Percentiles rank a stretch among this genome's conserved stretches.
Conservation (phyloP, 73 alveolate genomes). For the Tetrahymena elliotti region DNA sequence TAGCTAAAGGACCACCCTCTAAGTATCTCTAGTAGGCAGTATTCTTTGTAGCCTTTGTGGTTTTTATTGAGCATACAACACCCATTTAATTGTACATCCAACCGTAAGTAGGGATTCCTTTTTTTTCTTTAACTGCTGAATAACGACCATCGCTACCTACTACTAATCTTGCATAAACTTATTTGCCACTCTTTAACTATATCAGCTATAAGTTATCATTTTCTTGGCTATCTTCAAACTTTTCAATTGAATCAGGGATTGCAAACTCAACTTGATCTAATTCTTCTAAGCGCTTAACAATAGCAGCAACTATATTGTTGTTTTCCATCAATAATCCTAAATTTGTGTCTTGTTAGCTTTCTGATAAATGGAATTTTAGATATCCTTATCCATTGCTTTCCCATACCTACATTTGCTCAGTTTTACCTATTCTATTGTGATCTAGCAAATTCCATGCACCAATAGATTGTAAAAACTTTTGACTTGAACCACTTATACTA, state of each 20-base stretch:
- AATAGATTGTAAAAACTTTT: slow-evolving; percentile 20
- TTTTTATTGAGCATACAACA: slow-evolving; percentile 55
- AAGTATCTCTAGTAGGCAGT: slow-evolving; percentile 57
- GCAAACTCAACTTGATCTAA: slow-evolving; percentile 13
- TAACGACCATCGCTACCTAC: slow-evolving; percentile 77
- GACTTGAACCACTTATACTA: background rate
- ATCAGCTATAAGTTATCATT: slow-evolving; percentile 9
- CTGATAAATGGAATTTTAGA: slow-evolving; percentile 5
- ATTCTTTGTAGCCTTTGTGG: slow-evolving; percentile 23
- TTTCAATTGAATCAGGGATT: slow-evolving; percentile 8
- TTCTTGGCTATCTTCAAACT: background rate
- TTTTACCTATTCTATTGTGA: slow-evolving; percentile 4
- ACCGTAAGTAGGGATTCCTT: slow-evolving; percentile 49
- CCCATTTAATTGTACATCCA: slow-evolving; percentile 59
- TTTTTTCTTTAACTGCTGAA: slow-evolving; percentile 48
- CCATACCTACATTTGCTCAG: slow-evolving; percentile 10
- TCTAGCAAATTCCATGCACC: slow-evolving; percentile 40
- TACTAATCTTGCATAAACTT: slow-evolving; percentile 40
- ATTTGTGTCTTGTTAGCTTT: background rate
- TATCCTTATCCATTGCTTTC: background rate
- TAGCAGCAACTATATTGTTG: slow-evolving; percentile 20
- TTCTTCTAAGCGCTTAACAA: slow-evolving; percentile 1
- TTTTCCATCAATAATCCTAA: slow-evolving; percentile 14
- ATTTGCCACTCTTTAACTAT: slow-evolving; percentile 46
- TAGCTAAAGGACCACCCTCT: slow-evolving; percentile 68